A percentile compares a stretch with the other conserved stretches of the same genome.
phyloP scores from a whole-genome alignment of 2,329 filamentous ascomycete genomes.

The Calonectria crousiana region DNA sequence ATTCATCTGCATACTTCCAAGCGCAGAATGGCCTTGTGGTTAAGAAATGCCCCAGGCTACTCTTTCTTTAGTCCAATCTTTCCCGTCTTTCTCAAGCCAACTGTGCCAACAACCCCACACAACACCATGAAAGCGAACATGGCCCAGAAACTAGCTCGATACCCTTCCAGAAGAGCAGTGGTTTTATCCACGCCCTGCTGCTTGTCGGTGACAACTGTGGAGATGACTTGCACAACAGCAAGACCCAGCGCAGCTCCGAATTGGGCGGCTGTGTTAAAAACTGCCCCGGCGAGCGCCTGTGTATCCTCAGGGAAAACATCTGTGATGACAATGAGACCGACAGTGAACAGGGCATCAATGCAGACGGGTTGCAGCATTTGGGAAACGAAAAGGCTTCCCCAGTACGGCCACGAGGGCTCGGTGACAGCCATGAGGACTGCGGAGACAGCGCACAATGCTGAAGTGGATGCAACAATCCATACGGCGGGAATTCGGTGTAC shows the following conservation, averaged over 20 bases:
- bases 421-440: slow-evolving; percentile 69
- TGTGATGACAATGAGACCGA: slow-evolving; percentile 66
- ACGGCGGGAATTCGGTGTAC: slow-evolving; percentile 56
- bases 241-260: slow-evolving; percentile 68
- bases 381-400: slow-evolving; percentile 59
- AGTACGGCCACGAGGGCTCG: slow-evolving; percentile 62
- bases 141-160: slow-evolving; percentile 61
- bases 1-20: not conserved
- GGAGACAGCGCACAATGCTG: slow-evolving; percentile 56
- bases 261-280: slow-evolving; percentile 70
- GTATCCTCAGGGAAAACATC: slow-evolving; percentile 65
- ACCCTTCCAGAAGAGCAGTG: slow-evolving; percentile 57
- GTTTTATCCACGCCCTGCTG: slow-evolving; percentile 37
- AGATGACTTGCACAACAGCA: slow-evolving; percentile 60
- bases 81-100: slow-evolving; percentile 55
- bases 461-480: slow-evolving; percentile 54
- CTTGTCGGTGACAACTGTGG: slow-evolving; percentile 50
- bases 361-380: slow-evolving; percentile 54
- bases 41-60: not conserved
- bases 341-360: slow-evolving; percentile 62
- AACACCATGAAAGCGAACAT: slow-evolving; percentile 58
- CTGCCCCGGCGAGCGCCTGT: slow-evolving; percentile 69
- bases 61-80: slow-evolving; percentile 59
- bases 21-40: not conserved
- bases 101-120: slow-evolving; percentile 50